A percentile compares a stretch with the other conserved stretches of the same genome.
These are phyloP conservation scores for Chalciporus piperatus DNA, from an alignment of 768 basidiomycete species.

Conservation along the genomic window DNA sequence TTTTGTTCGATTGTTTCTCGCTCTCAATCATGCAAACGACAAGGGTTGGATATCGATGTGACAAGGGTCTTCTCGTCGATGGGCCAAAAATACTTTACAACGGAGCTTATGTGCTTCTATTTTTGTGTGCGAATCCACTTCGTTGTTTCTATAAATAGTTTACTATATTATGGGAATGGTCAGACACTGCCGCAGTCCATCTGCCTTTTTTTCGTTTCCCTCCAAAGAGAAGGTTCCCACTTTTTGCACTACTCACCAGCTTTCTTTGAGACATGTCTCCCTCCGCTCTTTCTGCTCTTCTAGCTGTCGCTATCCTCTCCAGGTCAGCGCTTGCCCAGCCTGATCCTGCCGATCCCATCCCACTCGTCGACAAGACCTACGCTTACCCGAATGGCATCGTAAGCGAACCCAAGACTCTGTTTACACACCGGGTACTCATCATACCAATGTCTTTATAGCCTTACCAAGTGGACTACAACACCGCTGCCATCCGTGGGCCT, in stretches of 20 bases:
- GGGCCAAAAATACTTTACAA: too few relatives aligned
- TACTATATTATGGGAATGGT: too few relatives aligned
- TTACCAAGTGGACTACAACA: conserved; percentile 45
- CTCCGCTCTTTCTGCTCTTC: conserved; percentile 43
- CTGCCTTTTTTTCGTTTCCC: neutral
- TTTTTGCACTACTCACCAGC: neutral
- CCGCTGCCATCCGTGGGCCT: conserved; percentile 46
- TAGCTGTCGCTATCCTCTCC: conserved; percentile 31
- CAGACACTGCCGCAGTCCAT: too few relatives aligned
- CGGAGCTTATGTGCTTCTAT: too few relatives aligned
- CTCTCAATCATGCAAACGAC: too few relatives aligned
- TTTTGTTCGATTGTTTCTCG: too few relatives aligned
- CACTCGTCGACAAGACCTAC: conserved; percentile 45
- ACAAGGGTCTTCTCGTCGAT: too few relatives aligned
- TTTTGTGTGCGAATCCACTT: too few relatives aligned
- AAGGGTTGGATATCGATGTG: too few relatives aligned
- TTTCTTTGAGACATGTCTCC: conserved; percentile 42
- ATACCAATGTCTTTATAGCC: conserved; percentile 35
- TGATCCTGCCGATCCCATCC: conserved; percentile 44
- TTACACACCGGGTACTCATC: neutral
- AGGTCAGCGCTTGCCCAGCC: conserved; percentile 28
- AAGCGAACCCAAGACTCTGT: conserved; percentile 10
- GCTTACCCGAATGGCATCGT: conserved; percentile 44
- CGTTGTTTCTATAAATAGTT: conserved; percentile 7
- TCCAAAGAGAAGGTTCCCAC: too few relatives aligned